Evolutionary conservation across 2,329 filamentous ascomycete genomes (phyloP), one percentile per base, ranked within the genome.

Genomic region (Chaetomium globosum): DNA sequence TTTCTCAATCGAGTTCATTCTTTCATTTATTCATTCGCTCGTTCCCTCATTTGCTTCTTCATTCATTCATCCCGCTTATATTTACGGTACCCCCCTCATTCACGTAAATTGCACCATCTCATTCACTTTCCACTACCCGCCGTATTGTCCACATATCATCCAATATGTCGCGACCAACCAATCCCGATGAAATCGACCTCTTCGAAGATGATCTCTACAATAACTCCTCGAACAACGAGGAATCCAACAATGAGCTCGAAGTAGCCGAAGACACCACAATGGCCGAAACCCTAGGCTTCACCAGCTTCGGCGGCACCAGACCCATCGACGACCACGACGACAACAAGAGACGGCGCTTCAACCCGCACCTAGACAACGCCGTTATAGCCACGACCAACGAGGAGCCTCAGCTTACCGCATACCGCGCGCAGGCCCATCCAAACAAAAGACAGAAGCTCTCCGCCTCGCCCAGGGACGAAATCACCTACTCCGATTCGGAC

Each of bases 241-340:
- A 33, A 26, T 65, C 71, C 56, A 73, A 74, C 61, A 73, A 76
- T 46, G 73, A 74, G n/a, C 73, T 74, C 65, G 52, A 66, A 19
- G 57, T 59, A 19, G 49, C 59, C 55, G 12, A 65, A 23, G 80
- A 61, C 36, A 16, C 79, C 51, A 84, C 84, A 60, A 87, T 91
- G 75, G 87, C 87, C 26, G 83, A 85, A 51, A 82, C 85, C 55
- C 89, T 93, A 87, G 90, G 90, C 68, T 93, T 93, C 76, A 83
- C 87, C 9, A 83, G 85, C 64, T 93, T 93, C 73, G 89, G 89
- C 48, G 55, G 48, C 48, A 33, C 66, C 23, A 60, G 60, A 16
- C 65, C 54, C 39, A 51, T 30, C n/a, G 28, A 60, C 16, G 43
- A 46, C 56, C 28, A 62, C 31, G 31, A 46, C 23, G 33, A 53